Conservation (phyloP, 2,329 filamentous ascomycete species). For the Pyrenophora seminiperda region DNA sequence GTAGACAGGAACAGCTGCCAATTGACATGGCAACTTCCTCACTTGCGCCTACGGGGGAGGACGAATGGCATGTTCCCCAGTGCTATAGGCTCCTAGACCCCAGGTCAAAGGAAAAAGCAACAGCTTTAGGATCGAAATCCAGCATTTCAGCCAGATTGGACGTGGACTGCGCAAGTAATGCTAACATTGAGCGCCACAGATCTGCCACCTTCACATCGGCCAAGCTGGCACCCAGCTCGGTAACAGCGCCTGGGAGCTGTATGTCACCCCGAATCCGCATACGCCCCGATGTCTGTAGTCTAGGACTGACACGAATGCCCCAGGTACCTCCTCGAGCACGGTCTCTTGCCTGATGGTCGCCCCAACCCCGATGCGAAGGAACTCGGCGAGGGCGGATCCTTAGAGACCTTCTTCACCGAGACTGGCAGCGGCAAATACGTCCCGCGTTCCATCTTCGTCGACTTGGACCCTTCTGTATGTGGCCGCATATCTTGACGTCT, state of each 20-base stretch:
- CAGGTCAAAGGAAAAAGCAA: not conserved
- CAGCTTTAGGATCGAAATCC: not conserved
- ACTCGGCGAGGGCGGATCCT: slow-evolving; percentile 66
- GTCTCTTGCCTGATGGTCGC: slow-evolving; percentile 68
- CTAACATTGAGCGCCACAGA: slow-evolving; percentile 49
- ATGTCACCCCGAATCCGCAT: slow-evolving; percentile 46
- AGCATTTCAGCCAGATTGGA: not conserved
- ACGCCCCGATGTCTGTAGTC: slow-evolving; percentile 12
- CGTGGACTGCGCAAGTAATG: not conserved
- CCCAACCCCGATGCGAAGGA: slow-evolving; percentile 66
- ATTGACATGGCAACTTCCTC: slow-evolving; percentile 4
- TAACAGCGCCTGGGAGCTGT: slow-evolving; percentile 79
- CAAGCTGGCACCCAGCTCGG: slow-evolving; percentile 76
- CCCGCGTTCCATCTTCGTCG: slow-evolving; percentile 73
- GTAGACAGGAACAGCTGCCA: not conserved
- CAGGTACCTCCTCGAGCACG: slow-evolving; percentile 75
- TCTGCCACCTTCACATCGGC: slow-evolving; percentile 70
- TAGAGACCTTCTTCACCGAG: slow-evolving; percentile 76
- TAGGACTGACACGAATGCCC: slow-evolving; percentile 24
- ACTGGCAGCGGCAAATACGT: slow-evolving; percentile 74
- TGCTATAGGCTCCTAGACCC: not conserved
- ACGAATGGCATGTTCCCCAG: slow-evolving; percentile 1
- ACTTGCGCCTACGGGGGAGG: slow-evolving; percentile 13
- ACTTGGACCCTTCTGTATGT: slow-evolving; percentile 70
- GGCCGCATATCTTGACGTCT: not conserved